A percentile compares a stretch with the other conserved stretches of the same genome.
phyloP scores from a whole-genome alignment of 2,329 filamentous ascomycete species.

The Pyricularia sp. region DNA sequence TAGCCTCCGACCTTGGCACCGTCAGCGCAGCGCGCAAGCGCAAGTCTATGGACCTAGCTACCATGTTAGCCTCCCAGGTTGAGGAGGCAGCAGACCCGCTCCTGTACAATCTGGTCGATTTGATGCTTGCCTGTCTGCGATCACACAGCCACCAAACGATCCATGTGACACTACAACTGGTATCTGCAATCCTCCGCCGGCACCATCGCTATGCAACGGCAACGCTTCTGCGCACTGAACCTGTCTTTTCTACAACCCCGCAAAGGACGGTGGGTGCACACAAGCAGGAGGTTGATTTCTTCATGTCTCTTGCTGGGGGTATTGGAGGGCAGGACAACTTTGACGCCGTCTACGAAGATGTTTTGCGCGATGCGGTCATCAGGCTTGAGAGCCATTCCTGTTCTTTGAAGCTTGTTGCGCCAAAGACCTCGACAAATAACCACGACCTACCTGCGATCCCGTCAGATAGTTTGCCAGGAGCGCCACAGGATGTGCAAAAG shows the following conservation, averaged over 20 bases:
- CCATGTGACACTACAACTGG: conserved; percentile 76
- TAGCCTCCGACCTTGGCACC: conserved; percentile 30
- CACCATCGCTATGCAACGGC: conserved; percentile 81
- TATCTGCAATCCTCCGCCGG: conserved; percentile 76
- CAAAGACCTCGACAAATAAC: conserved; percentile 46
- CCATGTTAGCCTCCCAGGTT: conserved; percentile 65
- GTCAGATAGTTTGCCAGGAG: conserved; percentile 44
- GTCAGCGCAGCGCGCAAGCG: conserved; percentile 66
- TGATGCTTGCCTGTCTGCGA: conserved; percentile 75
- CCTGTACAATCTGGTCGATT: conserved; percentile 86
- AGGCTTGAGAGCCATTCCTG: conserved; percentile 66
- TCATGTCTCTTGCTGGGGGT: conserved; percentile 58
- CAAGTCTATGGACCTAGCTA: conserved; percentile 82
- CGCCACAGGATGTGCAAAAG: conserved; percentile 48
- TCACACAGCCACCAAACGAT: conserved; percentile 85
- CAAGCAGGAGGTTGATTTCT: conserved; percentile 62
- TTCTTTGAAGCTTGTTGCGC: conserved; percentile 57
- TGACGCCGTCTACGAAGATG: conserved; percentile 62
- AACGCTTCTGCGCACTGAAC: conserved; percentile 62
- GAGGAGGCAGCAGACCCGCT: conserved; percentile 69
- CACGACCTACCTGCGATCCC: conserved; percentile 45
- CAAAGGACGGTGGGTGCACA: conserved; percentile 65
- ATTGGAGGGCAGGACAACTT: conserved; percentile 62
- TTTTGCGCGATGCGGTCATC: conserved; percentile 61
- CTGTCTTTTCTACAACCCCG: conserved; percentile 36